A percentile compares a stretch with the other conserved stretches of the same genome.
phyloP scores from a whole-genome alignment of 345 rosid species.

The Syzygium grande region DNA sequence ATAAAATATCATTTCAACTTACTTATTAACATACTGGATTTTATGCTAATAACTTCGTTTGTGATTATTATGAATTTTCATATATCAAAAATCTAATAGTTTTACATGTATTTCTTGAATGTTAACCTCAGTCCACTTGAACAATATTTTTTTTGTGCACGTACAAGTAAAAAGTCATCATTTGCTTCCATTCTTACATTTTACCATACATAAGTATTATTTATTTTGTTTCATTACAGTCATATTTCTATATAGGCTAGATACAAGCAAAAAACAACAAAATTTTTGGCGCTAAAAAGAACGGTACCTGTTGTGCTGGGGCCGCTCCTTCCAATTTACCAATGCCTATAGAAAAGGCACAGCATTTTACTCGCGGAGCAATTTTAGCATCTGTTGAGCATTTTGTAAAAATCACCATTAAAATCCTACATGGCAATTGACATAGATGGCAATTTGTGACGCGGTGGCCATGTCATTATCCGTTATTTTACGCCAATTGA shows the following conservation, averaged over 20 bases:
- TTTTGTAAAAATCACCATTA: neutral
- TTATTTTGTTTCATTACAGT: neutral
- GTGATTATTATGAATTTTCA: neutral
- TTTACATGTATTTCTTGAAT: neutral
- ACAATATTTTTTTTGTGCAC: too few relatives aligned
- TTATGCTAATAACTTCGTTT: too few relatives aligned
- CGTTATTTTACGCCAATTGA: neutral
- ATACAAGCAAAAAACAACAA: neutral
- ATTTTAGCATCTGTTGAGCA: neutral
- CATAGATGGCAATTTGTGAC: neutral
- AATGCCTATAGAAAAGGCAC: too few relatives aligned
- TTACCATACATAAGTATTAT: neutral
- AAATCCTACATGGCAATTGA: neutral
- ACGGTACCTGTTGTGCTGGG: too few relatives aligned
- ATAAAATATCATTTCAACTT: too few relatives aligned
- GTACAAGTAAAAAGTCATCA: neutral
- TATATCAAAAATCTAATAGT: too few relatives aligned
- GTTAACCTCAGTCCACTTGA: neutral
- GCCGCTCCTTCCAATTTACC: too few relatives aligned
- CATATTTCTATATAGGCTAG: neutral
- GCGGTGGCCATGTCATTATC: neutral
- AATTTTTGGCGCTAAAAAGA: too few relatives aligned
- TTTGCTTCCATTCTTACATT: neutral
- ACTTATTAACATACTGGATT: neutral
- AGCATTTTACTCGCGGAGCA: too few relatives aligned